These are phyloP conservation scores for Fraxinus paxiana DNA, from an alignment of 305 asterid species.

Conservation along the genomic window DNA sequence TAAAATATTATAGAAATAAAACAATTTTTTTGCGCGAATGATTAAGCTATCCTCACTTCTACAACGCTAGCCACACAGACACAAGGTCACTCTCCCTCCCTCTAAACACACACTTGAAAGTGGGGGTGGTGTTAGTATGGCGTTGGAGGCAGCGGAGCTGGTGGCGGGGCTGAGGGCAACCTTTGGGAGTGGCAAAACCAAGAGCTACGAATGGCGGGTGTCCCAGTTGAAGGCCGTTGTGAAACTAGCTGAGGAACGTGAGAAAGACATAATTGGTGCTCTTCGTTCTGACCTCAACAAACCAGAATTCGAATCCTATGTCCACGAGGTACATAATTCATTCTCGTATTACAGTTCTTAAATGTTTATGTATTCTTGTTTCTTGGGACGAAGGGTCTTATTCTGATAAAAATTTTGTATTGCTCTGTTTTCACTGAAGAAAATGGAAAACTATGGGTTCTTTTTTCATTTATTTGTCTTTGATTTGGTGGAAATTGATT, in stretches of 20 bases:
- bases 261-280: conserved; percentile 57
- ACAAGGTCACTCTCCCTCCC: neutral
- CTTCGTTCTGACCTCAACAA: conserved; percentile 66
- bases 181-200: conserved; percentile 55
- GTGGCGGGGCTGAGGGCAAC: conserved; percentile 61
- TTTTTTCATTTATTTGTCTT: neutral
- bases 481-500: neutral
- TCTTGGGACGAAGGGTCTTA: neutral
- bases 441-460: neutral
- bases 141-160: conserved; percentile 38
- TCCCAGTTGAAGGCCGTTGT: conserved; percentile 70
- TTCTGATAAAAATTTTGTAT: neutral
- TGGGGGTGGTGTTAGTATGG: conserved; percentile 27
- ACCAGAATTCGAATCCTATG: conserved; percentile 61
- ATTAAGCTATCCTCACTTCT: neutral
- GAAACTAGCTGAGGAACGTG: conserved; percentile 47
- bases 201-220: conserved; percentile 66
- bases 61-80: neutral
- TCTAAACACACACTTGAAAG: neutral
- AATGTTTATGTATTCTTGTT: neutral
- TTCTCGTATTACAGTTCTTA: neutral
- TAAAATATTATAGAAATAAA: neutral
- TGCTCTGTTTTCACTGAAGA: conserved; percentile 13
- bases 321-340: conserved; percentile 53
- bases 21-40: neutral